Base-by-base conservation (phyloP, 148 eudicot species). In the Cornus suecica region DNA sequence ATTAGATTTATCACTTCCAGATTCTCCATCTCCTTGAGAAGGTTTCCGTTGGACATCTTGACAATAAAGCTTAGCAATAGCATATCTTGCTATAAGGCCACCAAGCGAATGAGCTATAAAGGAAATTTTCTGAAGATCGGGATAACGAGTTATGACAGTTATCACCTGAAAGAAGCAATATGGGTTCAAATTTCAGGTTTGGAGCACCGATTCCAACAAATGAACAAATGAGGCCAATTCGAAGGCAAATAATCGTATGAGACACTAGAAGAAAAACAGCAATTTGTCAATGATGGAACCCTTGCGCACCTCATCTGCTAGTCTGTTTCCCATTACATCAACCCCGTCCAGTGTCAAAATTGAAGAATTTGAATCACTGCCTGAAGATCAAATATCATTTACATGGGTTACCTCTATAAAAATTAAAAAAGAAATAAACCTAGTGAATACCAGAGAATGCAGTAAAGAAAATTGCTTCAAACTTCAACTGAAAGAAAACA, bases 101-200 rank as follows among this genome's bases (percentile, higher is more conserved):
- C 99, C 99, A 62, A 95, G 84, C 30, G 99, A 95, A 82, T 95
- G 99, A n/a, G 87, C 83, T 30, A 95, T 65, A 62, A 95, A 88
- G 66, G 99, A 95, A 48, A 95, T 88, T 84, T 95, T 92, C 66
- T 79, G 75, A 72, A 95, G 92, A 69, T 83, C 66, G 68, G 94
- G 92, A 84, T 89, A 78, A 2, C 84, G 87, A 51, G 74, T 70
- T 41, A 85, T 75, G 41, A 92, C 90, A 42, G 93, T 80, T 84
- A 87, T 31, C 63, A 95, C 99, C 99, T 95, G 90, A 73, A 86
- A 74, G 68, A 68, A 73, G 29, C 58, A 65, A 41, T 34, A 10
- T 14, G 37, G 20, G 11, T 28, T 65, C 29, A 28, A 74, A 11
- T 34, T 65, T 27, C 31, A 27, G 11, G 22, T 13, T 58, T 18